phyloP scores from a whole-genome alignment of 768 basidiomycete genomes.

The Clitopilus passeckerianus region DNA sequence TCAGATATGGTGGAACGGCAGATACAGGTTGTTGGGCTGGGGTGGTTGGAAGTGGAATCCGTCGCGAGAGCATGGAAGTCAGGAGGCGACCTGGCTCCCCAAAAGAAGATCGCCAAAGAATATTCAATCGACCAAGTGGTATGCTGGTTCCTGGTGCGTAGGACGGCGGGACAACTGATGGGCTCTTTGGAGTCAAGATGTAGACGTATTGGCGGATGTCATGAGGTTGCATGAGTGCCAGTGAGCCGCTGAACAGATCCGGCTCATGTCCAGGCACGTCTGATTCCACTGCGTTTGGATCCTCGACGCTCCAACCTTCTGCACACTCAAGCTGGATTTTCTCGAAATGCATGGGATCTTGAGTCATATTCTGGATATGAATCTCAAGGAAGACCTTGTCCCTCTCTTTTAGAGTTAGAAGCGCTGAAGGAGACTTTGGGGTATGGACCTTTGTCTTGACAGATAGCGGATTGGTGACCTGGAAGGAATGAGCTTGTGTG shows the following conservation, averaged over 20 bases:
- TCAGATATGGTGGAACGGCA: conserved; percentile 77
- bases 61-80: conserved; percentile 84
- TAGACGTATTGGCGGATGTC: conserved; percentile 88
- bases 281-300: conserved; percentile 41
- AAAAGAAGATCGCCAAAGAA: conserved; percentile 81
- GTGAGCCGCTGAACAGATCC: conserved; percentile 53
- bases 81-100: conserved; percentile 85
- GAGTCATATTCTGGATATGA: conserved; percentile 85
- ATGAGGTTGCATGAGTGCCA: conserved; percentile 76
- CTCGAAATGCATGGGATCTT: conserved; percentile 73
- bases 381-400: conserved; percentile 89
- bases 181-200: conserved; percentile 53
- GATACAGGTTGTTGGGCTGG: conserved; percentile 48
- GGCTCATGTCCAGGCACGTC: conserved; percentile 19
- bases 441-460: conserved; percentile 93
- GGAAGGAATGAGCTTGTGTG: background rate
- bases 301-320: conserved; percentile 58
- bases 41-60: conserved; percentile 54
- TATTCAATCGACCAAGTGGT: conserved; percentile 82
- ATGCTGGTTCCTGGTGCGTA: conserved; percentile 68
- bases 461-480: conserved; percentile 93
- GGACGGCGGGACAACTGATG: conserved; percentile 38
- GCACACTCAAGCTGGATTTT: conserved; percentile 75
- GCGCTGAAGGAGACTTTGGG: conserved; percentile 67
- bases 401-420: conserved; percentile 58